Evolutionary conservation across 1,139 yeast genomes (phyloP).

Genomic region (Scheffersomyces quercinus): DNA sequence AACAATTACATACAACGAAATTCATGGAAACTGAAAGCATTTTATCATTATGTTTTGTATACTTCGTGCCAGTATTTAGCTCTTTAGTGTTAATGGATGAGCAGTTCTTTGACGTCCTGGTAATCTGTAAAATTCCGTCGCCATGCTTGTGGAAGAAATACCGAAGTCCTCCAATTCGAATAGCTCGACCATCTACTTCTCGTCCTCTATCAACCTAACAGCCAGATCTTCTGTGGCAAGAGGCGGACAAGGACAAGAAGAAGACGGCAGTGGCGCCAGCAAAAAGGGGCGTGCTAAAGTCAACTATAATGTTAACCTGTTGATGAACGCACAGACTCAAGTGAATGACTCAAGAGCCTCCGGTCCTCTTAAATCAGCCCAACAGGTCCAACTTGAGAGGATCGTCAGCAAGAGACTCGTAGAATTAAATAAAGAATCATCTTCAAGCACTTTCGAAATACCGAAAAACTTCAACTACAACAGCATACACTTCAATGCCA

Average conservation of each 20-base stretch:
- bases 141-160: conserved; percentile 48
- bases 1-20: too few relatives aligned
- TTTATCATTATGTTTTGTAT: too few relatives aligned
- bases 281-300: conserved; percentile 40
- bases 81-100: too few relatives aligned
- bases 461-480: conserved; percentile 45
- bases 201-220: conserved; percentile 45
- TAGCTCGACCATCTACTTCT: conserved; percentile 42
- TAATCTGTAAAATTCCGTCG: neutral
- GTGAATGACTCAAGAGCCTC: conserved; percentile 26
- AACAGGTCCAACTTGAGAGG: conserved; percentile 45
- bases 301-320: conserved; percentile 45
- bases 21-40: too few relatives aligned
- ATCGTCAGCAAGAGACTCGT: conserved; percentile 37
- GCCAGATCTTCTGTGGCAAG: conserved; percentile 38
- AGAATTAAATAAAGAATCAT: conserved; percentile 38
- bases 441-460: conserved; percentile 34
- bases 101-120: too few relatives aligned
- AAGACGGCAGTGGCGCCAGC: conserved; percentile 20
- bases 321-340: conserved; percentile 48
- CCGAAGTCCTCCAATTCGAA: conserved; percentile 38
- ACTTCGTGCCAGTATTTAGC: too few relatives aligned
- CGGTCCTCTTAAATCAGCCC: conserved; percentile 45
- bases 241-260: conserved; percentile 15
- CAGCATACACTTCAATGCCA: conserved; percentile 26